phyloP scores from a whole-genome alignment of 192 early-diverging fungal genomes.

The Coemansia sp. region DNA sequence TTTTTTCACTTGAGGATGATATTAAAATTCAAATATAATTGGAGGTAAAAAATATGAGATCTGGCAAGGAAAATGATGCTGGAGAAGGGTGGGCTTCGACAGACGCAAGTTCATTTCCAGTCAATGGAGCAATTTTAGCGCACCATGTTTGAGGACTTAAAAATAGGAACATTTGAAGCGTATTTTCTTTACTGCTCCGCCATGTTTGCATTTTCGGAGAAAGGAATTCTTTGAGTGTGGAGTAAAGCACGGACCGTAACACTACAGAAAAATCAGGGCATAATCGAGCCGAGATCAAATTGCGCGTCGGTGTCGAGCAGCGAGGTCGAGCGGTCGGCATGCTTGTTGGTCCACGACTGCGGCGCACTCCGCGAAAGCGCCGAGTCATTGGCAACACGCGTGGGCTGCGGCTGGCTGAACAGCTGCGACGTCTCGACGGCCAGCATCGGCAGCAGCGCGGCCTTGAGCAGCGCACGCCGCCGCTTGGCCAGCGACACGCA shows the following conservation, averaged over 20 bases:
- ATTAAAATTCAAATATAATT: no score
- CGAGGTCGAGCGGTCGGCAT: conserved; percentile 3
- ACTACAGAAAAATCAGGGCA: conserved; percentile 7
- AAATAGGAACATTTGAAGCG: not conserved
- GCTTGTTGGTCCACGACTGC: conserved; percentile 17
- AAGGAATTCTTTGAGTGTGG: no score
- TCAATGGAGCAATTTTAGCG: not conserved
- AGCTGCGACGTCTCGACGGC: conserved; percentile 37
- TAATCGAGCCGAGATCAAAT: conserved; percentile 22
- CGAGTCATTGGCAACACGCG: not conserved
- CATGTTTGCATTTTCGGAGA: no score
- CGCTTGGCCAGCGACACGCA: conserved; percentile 5
- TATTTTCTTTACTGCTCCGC: no score
- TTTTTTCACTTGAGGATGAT: not conserved
- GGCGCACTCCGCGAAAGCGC: not conserved
- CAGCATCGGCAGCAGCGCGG: conserved; percentile 25
- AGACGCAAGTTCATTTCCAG: no score
- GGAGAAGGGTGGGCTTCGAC: no score
- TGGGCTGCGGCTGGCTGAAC: conserved; percentile 10
- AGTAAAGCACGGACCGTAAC: no score
- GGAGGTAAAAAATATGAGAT: no score
- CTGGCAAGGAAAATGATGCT: no score
- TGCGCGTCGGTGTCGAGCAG: conserved; percentile 22
- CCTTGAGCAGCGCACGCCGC: conserved; percentile 23
- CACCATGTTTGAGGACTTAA: not conserved